These are phyloP conservation scores for Naganishia randhawae DNA, from an alignment of 768 basidiomycete genomes.

Conservation along the genomic window DNA sequence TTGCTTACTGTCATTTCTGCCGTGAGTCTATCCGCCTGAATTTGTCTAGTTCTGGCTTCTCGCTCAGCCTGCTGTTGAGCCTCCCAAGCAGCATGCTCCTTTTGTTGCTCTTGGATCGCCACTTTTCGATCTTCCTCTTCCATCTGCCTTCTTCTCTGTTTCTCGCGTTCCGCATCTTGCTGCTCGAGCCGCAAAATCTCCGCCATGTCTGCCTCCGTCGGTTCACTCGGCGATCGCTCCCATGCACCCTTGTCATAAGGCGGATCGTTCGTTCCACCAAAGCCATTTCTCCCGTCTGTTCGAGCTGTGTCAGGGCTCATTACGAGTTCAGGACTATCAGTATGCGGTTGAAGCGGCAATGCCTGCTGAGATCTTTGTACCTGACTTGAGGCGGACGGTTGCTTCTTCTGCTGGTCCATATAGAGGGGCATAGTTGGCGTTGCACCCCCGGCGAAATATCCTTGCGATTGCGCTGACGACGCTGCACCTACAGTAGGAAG, in stretches of 20 bases:
- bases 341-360: neutral
- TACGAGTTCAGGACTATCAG: neutral
- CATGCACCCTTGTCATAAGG: constrained; percentile 18
- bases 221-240: constrained; percentile 25
- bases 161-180: constrained; percentile 42
- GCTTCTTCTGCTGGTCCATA: neutral
- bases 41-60: constrained; percentile 37
- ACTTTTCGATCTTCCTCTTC: constrained; percentile 41
- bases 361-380: neutral
- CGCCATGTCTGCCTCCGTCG: constrained; percentile 32
- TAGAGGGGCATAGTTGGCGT: constrained; percentile 28
- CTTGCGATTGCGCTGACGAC: neutral
- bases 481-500: constrained; percentile 4
- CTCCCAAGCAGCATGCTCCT: constrained; percentile 48
- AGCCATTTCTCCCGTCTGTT: neutral
- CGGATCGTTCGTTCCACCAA: neutral
- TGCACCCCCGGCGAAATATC: constrained; percentile 5
- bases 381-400: neutral
- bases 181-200: constrained; percentile 41
- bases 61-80: constrained; percentile 39
- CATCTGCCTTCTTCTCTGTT: constrained; percentile 37
- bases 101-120: constrained; percentile 48
- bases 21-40: constrained; percentile 34
- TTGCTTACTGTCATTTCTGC: constrained; percentile 19
- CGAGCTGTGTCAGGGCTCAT: constrained; percentile 1